Percentiles rank a stretch among this genome's conserved stretches.
Evolutionary conservation across 2,329 filamentous ascomycete genomes (phyloP).

Genomic region (Setomelanomma holmii): DNA sequence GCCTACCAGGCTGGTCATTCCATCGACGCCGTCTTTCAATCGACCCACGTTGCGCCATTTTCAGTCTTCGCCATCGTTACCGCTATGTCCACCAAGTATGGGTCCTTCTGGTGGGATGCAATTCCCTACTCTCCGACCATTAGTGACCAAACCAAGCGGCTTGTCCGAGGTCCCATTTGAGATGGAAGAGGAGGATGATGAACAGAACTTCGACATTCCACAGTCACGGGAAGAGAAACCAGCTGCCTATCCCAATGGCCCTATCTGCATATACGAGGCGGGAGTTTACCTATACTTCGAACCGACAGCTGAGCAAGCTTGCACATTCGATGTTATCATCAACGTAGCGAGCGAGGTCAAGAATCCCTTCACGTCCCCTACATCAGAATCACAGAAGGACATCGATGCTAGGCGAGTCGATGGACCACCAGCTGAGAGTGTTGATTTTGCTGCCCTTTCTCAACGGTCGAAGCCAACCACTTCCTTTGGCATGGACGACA

Average conservation of each 20-base stretch:
- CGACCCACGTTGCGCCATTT: constrained; percentile 64
- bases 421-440: constrained; percentile 43
- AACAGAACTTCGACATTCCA: constrained; percentile 61
- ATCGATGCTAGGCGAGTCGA: constrained; percentile 46
- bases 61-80: constrained; percentile 67
- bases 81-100: constrained; percentile 60
- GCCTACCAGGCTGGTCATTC: constrained; percentile 63
- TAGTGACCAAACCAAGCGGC: constrained; percentile 43
- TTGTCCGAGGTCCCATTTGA: constrained; percentile 69
- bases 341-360: constrained; percentile 84
- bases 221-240: constrained; percentile 73
- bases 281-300: constrained; percentile 81
- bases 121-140: constrained; percentile 51
- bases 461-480: constrained; percentile 29
- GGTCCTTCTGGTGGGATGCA: constrained; percentile 60
- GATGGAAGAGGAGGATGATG: constrained; percentile 73
- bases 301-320: constrained; percentile 77
- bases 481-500: constrained; percentile 37
- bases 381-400: constrained; percentile 39
- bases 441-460: constrained; percentile 45
- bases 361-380: constrained; percentile 68
- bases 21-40: constrained; percentile 63
- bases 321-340: constrained; percentile 80
- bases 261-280: constrained; percentile 81
- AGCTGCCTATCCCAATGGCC: constrained; percentile 81